Evolutionary conservation across 1,284 basidiomycete genomes (phyloP).

Genomic region (Singerocomus rubriflavus): DNA sequence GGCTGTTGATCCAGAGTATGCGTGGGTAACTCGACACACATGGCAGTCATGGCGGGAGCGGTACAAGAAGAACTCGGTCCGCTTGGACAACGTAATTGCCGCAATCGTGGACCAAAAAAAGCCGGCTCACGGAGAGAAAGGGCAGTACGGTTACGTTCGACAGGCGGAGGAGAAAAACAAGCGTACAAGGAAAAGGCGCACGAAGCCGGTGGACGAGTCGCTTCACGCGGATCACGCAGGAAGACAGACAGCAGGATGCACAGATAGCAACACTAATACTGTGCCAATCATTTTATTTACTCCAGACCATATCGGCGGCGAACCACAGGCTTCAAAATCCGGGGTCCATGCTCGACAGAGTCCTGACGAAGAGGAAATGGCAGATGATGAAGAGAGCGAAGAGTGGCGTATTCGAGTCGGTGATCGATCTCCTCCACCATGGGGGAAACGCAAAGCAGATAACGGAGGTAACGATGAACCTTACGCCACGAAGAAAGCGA

Average conservation of each 20-base stretch:
- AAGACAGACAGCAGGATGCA: conserved; percentile 25
- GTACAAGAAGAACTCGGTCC: conserved; percentile 73
- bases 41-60: conserved; percentile 86
- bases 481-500: conserved; percentile 25
- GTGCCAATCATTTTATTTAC: conserved; percentile 28
- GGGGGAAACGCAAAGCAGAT: conserved; percentile 56
- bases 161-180: conserved; percentile 63
- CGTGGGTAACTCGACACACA: conserved; percentile 77
- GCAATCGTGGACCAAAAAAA: conserved; percentile 65
- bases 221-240: conserved; percentile 20
- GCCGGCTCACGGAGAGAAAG: conserved; percentile 63
- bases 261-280: conserved; percentile 18
- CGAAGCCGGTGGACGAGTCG: conserved; percentile 32
- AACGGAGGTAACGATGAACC: conserved; percentile 31
- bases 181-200: conserved; percentile 49
- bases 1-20: conserved; percentile 63
- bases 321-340: conserved; percentile 17
- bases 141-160: conserved; percentile 74
- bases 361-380: conserved; percentile 54
- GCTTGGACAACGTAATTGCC: conserved; percentile 61
- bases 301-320: conserved; percentile 18
- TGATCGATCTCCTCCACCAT: conserved; percentile 57
- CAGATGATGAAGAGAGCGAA: conserved; percentile 52
- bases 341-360: conserved; percentile 27
- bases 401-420: conserved; percentile 68